Percentiles rank a stretch among this genome's conserved stretches.
Conservation (phyloP, 352 stramenopile species). For the Elongisporangium anandrum region DNA sequence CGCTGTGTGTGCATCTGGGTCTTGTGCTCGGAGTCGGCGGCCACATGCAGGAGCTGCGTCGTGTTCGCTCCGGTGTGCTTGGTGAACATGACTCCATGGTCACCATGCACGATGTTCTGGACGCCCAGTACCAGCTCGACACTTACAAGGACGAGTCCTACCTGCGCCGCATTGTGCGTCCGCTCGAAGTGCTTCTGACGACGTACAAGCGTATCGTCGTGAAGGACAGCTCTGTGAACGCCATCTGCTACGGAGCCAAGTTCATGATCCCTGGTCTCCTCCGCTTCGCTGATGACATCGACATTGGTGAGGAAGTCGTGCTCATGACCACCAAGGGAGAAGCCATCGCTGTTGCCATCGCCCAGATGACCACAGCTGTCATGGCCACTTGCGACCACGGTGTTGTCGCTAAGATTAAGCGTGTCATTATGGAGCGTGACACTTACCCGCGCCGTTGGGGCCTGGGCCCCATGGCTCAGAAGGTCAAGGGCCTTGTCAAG, state of each 20-base stretch:
- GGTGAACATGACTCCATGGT: slow-evolving; percentile 96
- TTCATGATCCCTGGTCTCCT: slow-evolving; percentile 99
- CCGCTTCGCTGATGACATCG: slow-evolving; percentile 99
- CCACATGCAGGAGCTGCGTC: slow-evolving; percentile 99
- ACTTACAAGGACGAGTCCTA: slow-evolving; percentile 99
- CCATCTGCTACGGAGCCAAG: slow-evolving; percentile 99
- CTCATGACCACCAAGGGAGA: slow-evolving; percentile 99
- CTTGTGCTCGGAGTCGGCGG: slow-evolving; percentile 96
- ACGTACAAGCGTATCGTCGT: slow-evolving; percentile 99
- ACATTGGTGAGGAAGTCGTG: slow-evolving; percentile 98
- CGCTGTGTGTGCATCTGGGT: slow-evolving; percentile 99
- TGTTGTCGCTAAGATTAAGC: slow-evolving; percentile 99
- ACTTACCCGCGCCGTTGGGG: slow-evolving; percentile 99
- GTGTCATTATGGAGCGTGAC: slow-evolving; percentile 99
- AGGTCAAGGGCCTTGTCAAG: slow-evolving; percentile 99
- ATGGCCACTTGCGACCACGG: slow-evolving; percentile 99
- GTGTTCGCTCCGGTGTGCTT: slow-evolving; percentile 96
- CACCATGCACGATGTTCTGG: slow-evolving; percentile 99
- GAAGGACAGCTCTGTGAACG: slow-evolving; percentile 99
- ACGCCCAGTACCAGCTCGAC: slow-evolving; percentile 99
- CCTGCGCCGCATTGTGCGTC: slow-evolving; percentile 96
- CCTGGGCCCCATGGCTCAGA: slow-evolving; percentile 97
- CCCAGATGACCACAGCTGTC: slow-evolving; percentile 99
- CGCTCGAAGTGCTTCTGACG: slow-evolving; percentile 97
- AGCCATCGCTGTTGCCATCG: slow-evolving; percentile 98